phyloP scores from a whole-genome alignment of 129 eudicot genomes.

The sunflower (Helianthus annuus) region HanXRQr2.0-SUNRISE NC_035433.2:30718625-30719124 shows the following conservation, averaged over 20 bases:
- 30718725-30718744: slow-evolving; percentile 50
- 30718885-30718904: no score
- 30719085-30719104: no score
- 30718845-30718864: slow-evolving; percentile 47
- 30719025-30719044: no score
- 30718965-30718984: no score
- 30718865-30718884: not conserved
- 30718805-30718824: slow-evolving; percentile 82
- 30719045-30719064: no score
- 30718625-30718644: slow-evolving; percentile 90
- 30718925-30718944: no score
- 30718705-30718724: slow-evolving; percentile 48
- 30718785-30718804: slow-evolving; percentile 64
- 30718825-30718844: slow-evolving; percentile 76
- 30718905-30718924: no score
- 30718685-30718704: slow-evolving; percentile 53
- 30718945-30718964: no score
- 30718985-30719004: no score
- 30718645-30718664: slow-evolving; percentile 67
- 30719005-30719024: no score
- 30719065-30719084: no score
- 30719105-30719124: no score
- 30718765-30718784: slow-evolving; percentile 80
- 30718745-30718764: slow-evolving; percentile 54
- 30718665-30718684: slow-evolving; percentile 67